Conservation (phyloP, 2,329 filamentous ascomycete species). For the Ophiognomonia clavigignenti-juglandacearum region DNA sequence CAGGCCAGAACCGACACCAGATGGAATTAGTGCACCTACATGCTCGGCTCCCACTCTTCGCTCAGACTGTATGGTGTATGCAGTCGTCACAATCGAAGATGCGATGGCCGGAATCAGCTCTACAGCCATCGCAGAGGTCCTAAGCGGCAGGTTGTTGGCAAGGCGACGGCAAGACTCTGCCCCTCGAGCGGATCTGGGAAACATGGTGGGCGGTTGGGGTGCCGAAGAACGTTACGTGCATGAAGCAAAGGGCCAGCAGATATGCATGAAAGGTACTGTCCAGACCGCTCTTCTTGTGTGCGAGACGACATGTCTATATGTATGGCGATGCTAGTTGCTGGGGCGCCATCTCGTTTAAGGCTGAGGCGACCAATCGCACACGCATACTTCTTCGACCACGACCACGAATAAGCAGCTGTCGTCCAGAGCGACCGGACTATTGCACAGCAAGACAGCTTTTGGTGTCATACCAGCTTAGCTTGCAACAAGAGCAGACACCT, state of each 20-base stretch:
- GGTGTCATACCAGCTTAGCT: too few relatives aligned
- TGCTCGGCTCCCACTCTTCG: not conserved
- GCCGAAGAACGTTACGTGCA: not conserved
- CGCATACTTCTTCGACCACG: too few relatives aligned
- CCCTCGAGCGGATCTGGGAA: not conserved
- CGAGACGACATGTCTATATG: too few relatives aligned
- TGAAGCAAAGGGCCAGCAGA: not conserved
- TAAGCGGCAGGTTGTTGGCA: not conserved
- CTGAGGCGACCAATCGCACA: too few relatives aligned
- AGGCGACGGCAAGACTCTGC: not conserved
- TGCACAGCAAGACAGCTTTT: too few relatives aligned
- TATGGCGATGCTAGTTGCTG: too few relatives aligned
- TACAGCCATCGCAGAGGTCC: not conserved
- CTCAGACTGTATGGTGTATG: too few relatives aligned
- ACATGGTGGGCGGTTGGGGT: not conserved
- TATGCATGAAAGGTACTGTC: not conserved
- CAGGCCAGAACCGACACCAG: too few relatives aligned
- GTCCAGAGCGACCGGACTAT: too few relatives aligned
- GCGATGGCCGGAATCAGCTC: conserved; percentile 5
- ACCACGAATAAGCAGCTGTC: too few relatives aligned
- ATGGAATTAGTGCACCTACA: not conserved
- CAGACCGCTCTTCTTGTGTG: not conserved
- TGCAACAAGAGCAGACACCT: too few relatives aligned
- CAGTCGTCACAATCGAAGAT: conserved; percentile 2
- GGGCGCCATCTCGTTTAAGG: too few relatives aligned